A percentile compares a stretch with the other conserved stretches of the same genome.
Conservation (phyloP, 345 rosid genomes). For the Populus simonii region DNA sequence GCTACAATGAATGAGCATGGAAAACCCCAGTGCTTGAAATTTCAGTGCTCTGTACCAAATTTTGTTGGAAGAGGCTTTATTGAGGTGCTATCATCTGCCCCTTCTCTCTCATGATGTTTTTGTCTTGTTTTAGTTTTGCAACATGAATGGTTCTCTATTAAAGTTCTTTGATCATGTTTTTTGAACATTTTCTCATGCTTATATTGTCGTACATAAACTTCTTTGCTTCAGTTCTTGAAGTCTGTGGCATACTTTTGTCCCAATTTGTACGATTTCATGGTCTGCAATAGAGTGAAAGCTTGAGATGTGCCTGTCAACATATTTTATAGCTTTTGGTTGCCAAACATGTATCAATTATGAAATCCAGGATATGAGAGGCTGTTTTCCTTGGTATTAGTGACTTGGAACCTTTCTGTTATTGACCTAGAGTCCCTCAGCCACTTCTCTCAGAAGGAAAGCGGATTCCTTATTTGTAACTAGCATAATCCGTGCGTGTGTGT, state of each 20-base stretch:
- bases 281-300: neutral
- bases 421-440: neutral
- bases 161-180: neutral
- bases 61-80: constrained; percentile 80
- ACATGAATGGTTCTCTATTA: neutral
- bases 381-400: neutral
- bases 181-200: neutral
- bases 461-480: constrained; percentile 1
- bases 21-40: constrained; percentile 56
- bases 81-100: constrained; percentile 50
- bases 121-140: neutral
- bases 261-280: neutral
- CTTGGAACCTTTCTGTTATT: neutral
- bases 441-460: neutral
- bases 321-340: neutral
- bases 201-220: neutral
- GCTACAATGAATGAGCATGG: constrained; percentile 40
- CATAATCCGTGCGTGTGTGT: neutral
- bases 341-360: neutral
- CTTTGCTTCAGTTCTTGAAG: neutral
- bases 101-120: constrained; percentile 7
- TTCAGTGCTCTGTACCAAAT: constrained; percentile 63
- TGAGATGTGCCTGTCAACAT: neutral
- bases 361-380: neutral
- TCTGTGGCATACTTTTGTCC: neutral